These are phyloP conservation scores for Aeschynomene evenia DNA, from an alignment of 306 rosid species.

Conservation along the genomic window DNA sequence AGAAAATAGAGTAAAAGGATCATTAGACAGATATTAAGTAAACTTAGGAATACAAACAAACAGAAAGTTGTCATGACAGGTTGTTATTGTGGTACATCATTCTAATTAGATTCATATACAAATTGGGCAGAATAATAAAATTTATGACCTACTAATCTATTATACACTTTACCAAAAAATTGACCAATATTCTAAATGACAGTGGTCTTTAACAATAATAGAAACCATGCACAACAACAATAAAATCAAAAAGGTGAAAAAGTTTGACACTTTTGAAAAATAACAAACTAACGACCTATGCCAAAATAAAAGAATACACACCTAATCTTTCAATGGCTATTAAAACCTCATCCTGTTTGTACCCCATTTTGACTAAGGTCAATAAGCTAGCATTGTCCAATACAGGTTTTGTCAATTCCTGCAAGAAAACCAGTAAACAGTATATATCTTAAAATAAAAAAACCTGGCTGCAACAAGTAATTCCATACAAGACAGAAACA, in stretches of 20 bases:
- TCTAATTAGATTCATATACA: background rate
- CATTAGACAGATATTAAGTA: background rate
- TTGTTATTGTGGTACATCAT: background rate
- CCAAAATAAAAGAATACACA: slow-evolving; percentile 27
- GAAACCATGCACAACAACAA: slow-evolving; percentile 4
- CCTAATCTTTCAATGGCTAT: slow-evolving; percentile 87
- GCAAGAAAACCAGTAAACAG: slow-evolving; percentile 32
- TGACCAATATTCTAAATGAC: background rate
- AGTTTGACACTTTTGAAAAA: background rate
- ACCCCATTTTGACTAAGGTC: slow-evolving; percentile 75
- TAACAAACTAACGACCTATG: background rate
- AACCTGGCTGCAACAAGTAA: background rate
- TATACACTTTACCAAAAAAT: background rate
- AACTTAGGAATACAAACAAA: background rate
- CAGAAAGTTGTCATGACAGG: background rate
- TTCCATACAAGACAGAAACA: background rate
- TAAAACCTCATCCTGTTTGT: slow-evolving; percentile 57
- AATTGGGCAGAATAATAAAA: background rate
- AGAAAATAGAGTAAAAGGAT: background rate
- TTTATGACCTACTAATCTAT: background rate
- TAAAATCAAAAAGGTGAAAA: background rate
- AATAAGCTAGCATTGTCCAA: slow-evolving; percentile 37
- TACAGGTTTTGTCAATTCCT: slow-evolving; percentile 50
- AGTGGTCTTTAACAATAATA: slow-evolving; percentile 1
- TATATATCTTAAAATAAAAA: slow-evolving; percentile 4